These are phyloP conservation scores for Quercus tomentella DNA, from an alignment of 331 rosid species.

Conservation along the genomic window DNA sequence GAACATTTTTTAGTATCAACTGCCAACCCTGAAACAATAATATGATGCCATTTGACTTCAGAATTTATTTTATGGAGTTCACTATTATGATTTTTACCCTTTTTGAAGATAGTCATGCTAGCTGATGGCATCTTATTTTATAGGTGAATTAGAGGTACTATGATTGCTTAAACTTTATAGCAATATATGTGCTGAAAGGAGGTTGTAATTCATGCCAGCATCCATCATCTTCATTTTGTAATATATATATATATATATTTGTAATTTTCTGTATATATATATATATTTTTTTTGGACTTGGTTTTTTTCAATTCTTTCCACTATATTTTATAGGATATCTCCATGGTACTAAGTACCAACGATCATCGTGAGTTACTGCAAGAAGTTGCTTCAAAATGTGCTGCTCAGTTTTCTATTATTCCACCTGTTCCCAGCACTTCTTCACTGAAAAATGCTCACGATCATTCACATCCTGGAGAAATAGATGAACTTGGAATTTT, in stretches of 20 bases:
- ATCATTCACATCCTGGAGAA: constrained; percentile 35
- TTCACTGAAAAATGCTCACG: constrained; percentile 32
- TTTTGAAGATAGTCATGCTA: background rate
- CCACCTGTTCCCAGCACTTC: constrained; percentile 52
- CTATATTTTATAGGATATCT: constrained; percentile 58
- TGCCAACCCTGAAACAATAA: background rate
- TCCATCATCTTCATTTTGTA: background rate
- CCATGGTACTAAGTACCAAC: constrained; percentile 78
- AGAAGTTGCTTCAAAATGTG: constrained; percentile 62
- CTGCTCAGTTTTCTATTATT: constrained; percentile 58
- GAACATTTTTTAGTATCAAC: background rate
- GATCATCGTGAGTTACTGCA: constrained; percentile 70
- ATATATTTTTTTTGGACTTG: background rate
- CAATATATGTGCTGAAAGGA: background rate
- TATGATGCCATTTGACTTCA: background rate
- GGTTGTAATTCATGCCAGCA: background rate
- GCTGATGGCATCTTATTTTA: background rate
- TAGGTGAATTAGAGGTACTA: background rate
- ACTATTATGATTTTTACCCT: background rate
- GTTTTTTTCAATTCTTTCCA: constrained; percentile 3
- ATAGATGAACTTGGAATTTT: constrained; percentile 31
- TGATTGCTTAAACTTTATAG: background rate
- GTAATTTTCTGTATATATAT: background rate
- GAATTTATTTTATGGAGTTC: background rate
- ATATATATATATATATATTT: background rate